Conservation (phyloP, 345 rosid species). For the Melaleuca alternifolia region DNA sequence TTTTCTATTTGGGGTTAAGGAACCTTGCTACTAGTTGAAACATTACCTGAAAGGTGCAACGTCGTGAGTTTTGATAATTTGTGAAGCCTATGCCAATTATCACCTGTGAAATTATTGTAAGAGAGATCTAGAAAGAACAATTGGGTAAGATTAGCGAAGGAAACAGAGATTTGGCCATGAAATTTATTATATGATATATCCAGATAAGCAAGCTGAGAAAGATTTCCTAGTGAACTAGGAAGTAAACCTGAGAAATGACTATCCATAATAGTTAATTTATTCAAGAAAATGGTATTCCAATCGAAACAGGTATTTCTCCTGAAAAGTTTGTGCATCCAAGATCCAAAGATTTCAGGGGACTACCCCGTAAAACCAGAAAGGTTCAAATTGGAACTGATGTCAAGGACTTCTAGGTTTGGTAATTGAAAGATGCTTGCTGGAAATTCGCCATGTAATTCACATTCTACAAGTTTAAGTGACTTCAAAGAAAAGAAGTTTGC, state of each 20-base stretch:
- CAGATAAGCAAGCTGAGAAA: background rate
- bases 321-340: background rate
- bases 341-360: background rate
- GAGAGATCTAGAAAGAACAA: accelerated
- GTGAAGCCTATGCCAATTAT: background rate
- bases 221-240: background rate
- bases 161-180: background rate
- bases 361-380: background rate
- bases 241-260: background rate
- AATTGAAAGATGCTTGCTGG: too few species aligned
- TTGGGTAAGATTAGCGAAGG: background rate
- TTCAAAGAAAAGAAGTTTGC: too few species aligned
- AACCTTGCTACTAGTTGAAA: background rate
- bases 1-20: too few species aligned
- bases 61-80: background rate
- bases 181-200: background rate
- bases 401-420: too few species aligned
- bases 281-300: background rate
- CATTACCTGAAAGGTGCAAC: background rate
- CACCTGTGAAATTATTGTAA: too few species aligned
- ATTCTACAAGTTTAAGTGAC: too few species aligned
- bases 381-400: accelerated
- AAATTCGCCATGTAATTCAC: too few species aligned
- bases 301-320: background rate
- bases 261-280: too few species aligned